These are phyloP conservation scores for Lactarius evosmus DNA, from an alignment of 768 basidiomycete genomes.

Conservation along the genomic window DNA sequence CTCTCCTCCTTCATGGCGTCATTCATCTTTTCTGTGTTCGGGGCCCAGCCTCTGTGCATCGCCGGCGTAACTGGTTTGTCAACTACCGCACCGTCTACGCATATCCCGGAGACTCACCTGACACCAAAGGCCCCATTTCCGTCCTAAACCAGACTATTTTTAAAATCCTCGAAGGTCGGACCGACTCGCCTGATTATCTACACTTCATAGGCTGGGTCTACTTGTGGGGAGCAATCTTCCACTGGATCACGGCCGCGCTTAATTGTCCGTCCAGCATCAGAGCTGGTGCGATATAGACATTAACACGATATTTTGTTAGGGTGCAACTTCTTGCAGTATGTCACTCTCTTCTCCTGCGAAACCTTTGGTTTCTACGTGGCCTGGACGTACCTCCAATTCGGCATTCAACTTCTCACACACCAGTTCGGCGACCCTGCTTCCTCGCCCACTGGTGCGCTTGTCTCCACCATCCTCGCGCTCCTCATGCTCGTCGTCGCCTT, in stretches of 20 bases:
- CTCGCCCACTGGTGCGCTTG: conserved; percentile 49
- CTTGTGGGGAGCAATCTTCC: conserved; percentile 82
- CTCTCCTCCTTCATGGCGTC: conserved; percentile 86
- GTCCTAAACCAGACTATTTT: conserved; percentile 91
- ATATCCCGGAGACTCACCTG: neutral
- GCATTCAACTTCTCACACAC: conserved; percentile 76
- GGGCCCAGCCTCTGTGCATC: conserved; percentile 88
- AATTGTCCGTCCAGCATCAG: conserved; percentile 50
- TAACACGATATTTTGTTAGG: conserved; percentile 39
- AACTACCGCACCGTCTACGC: neutral
- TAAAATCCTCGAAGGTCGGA: conserved; percentile 57
- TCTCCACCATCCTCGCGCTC: conserved; percentile 69
- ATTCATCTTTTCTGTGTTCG: conserved; percentile 80
- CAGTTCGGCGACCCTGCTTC: conserved; percentile 48
- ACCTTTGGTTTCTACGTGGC: conserved; percentile 93
- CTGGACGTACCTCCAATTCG: conserved; percentile 88
- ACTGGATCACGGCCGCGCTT: conserved; percentile 75
- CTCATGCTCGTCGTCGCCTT: conserved; percentile 75
- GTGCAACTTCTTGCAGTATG: conserved; percentile 82
- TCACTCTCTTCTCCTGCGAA: conserved; percentile 87
- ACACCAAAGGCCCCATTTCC: conserved; percentile 71
- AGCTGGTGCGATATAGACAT: conserved; percentile 24
- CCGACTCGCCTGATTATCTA: conserved; percentile 68
- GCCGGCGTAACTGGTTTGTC: conserved; percentile 80
- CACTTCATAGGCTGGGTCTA: conserved; percentile 93